A percentile compares a stretch with the other conserved stretches of the same genome.
phyloP scores from a whole-genome alignment of 2,329 filamentous ascomycete genomes.

The Pyricularia grisea region DNA sequence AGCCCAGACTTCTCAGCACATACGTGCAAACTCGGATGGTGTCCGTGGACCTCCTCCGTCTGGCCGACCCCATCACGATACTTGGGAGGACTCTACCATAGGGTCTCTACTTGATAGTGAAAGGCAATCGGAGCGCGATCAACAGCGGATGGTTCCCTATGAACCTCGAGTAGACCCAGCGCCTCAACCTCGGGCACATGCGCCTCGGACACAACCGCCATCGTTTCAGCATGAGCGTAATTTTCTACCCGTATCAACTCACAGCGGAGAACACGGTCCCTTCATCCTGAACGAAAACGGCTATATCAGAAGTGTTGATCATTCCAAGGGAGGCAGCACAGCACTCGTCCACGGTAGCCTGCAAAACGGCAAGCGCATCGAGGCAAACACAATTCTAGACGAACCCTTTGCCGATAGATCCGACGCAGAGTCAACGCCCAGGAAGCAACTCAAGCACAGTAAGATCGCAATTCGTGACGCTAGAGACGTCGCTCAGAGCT shows the following conservation, averaged over 20 bases:
- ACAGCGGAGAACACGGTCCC: slow-evolving; percentile 9
- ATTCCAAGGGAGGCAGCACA: slow-evolving; percentile 12
- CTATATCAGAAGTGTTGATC: slow-evolving; percentile 22
- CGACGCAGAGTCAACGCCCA: slow-evolving; percentile 17
- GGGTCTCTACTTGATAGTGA: slow-evolving; percentile 18
- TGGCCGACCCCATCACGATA: slow-evolving; percentile 15
- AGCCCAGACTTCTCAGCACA: slow-evolving; percentile 8
- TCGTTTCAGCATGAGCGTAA: slow-evolving; percentile 11
- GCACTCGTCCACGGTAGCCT: slow-evolving; percentile 12
- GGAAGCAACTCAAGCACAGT: slow-evolving; percentile 18
- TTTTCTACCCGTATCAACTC: not conserved
- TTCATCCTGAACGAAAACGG: slow-evolving; percentile 27
- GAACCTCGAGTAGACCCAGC: not conserved
- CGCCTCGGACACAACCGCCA: not conserved
- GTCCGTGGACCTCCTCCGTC: slow-evolving; percentile 9
- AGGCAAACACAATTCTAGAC: slow-evolving; percentile 13
- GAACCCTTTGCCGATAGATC: slow-evolving; percentile 15
- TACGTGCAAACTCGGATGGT: slow-evolving; percentile 15
- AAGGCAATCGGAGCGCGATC: not conserved
- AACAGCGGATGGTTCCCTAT: not conserved
- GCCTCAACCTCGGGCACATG: not conserved
- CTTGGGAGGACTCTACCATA: slow-evolving; percentile 27
- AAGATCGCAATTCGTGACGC: slow-evolving; percentile 30
- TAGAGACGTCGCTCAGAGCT: not conserved
- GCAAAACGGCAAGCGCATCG: slow-evolving; percentile 12